Percentiles rank a stretch among this genome's conserved stretches.
Evolutionary conservation across 768 basidiomycete species (phyloP).

Genomic region (Mycena kentingensis): DNA sequence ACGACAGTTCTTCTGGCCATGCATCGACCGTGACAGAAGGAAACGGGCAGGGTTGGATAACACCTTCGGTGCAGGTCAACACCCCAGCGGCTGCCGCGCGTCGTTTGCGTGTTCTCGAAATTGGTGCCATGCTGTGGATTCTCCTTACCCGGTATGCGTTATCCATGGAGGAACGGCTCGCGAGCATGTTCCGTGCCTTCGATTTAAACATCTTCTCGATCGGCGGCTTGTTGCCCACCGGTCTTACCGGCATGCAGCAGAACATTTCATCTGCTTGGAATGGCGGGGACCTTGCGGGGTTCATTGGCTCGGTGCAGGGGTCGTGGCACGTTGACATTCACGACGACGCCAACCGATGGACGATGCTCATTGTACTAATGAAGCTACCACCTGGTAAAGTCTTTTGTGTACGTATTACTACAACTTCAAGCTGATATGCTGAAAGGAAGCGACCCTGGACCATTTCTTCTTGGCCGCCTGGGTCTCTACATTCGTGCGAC

Average conservation of each 20-base stretch:
- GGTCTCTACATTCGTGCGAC: constrained; percentile 6
- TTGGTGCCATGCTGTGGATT: background rate
- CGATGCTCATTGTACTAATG: constrained; percentile 2
- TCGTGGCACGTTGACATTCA: constrained; percentile 12
- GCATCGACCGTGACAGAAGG: background rate
- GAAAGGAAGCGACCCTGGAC: constrained; percentile 8
- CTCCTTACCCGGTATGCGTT: background rate
- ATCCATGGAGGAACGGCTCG: background rate
- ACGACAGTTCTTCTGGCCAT: background rate
- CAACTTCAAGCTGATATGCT: background rate
- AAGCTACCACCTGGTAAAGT: constrained; percentile 12
- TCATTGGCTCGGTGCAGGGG: constrained; percentile 8
- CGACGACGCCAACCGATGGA: constrained; percentile 4
- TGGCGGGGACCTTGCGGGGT: background rate
- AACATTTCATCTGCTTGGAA: background rate
- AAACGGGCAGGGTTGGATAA: background rate
- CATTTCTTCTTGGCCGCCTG: constrained; percentile 5
- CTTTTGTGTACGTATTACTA: too few species aligned
- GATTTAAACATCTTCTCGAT: background rate
- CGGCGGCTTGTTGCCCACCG: background rate
- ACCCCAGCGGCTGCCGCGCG: too few species aligned
- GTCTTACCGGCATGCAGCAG: background rate
- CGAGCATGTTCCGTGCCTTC: background rate
- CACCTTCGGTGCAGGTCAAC: background rate
- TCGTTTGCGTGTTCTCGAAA: background rate